These are phyloP conservation scores for Hanseniaspora singularis DNA, from an alignment of 805 yeast genomes.

Conservation along the genomic window DNA sequence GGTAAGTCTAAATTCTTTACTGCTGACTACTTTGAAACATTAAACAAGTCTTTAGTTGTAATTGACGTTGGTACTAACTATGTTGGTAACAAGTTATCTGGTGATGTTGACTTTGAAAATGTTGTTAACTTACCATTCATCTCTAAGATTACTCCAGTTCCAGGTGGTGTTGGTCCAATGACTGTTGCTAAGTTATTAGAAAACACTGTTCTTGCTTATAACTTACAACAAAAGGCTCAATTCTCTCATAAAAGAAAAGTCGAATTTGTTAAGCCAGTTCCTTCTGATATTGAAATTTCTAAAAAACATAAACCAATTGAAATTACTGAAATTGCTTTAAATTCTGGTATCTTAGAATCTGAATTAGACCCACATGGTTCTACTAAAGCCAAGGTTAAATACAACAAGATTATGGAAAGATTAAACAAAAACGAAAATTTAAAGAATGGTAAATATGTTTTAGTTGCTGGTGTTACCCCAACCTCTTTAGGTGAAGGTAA, in stretches of 20 bases:
- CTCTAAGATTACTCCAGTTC: constrained; percentile 66
- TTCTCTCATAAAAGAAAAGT: constrained; percentile 30
- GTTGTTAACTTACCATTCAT: constrained; percentile 29
- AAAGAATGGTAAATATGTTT: constrained; percentile 47
- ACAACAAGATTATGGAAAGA: constrained; percentile 47
- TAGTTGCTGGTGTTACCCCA: constrained; percentile 77
- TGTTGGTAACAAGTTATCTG: constrained; percentile 61
- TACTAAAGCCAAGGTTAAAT: constrained; percentile 63
- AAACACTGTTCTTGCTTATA: constrained; percentile 58
- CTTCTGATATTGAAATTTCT: constrained; percentile 70
- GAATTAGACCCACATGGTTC: constrained; percentile 69
- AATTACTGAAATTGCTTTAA: constrained; percentile 55
- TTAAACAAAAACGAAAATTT: constrained; percentile 41
- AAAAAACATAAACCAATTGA: constrained; percentile 63
- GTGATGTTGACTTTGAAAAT: constrained; percentile 59
- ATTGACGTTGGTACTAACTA: constrained; percentile 80
- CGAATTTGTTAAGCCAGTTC: constrained; percentile 52
- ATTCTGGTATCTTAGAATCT: constrained; percentile 51
- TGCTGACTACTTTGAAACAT: constrained; percentile 57
- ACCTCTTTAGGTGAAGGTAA: constrained; percentile 82
- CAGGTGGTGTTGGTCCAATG: constrained; percentile 91
- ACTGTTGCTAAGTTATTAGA: constrained; percentile 72
- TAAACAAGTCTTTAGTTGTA: constrained; percentile 44
- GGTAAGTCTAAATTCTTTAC: constrained; percentile 60
- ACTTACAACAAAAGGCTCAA: constrained; percentile 7